Evolutionary conservation across 2,329 filamentous ascomycete genomes (phyloP).

Genomic region (Botryotinia narcissicola): DNA sequence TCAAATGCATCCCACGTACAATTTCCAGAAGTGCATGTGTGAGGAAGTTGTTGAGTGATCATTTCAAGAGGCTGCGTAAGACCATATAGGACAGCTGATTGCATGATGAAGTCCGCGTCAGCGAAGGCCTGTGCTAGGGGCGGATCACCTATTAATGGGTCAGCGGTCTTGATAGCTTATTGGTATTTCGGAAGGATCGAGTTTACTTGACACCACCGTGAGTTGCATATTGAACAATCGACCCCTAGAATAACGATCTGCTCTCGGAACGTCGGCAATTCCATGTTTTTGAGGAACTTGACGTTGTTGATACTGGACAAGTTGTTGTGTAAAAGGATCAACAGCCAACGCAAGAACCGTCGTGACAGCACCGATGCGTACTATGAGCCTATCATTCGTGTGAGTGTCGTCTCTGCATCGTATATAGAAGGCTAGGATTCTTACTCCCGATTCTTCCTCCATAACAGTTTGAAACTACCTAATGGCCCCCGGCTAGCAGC

Average conservation of each 20-base stretch:
- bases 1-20: slow-evolving; percentile 5
- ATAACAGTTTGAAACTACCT: slow-evolving; percentile 6
- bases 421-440: background rate
- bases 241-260: slow-evolving; percentile 7
- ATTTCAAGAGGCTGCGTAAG: background rate
- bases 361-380: slow-evolving; percentile 5
- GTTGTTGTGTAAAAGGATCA: slow-evolving; percentile 12
- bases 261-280: background rate
- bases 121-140: background rate
- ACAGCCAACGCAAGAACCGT: slow-evolving; percentile 6
- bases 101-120: slow-evolving; percentile 7
- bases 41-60: slow-evolving; percentile 6
- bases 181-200: background rate
- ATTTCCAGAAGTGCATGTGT: slow-evolving; percentile 4
- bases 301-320: slow-evolving; percentile 6
- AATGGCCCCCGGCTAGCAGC: slow-evolving; percentile 10
- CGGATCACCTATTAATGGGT: background rate
- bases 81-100: slow-evolving; percentile 7
- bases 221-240: background rate
- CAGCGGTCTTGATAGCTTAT: background rate
- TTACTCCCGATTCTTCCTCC: slow-evolving; percentile 12
- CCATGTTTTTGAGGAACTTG: background rate
- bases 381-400: background rate
- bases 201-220: background rate
- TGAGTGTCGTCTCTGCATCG: background rate